Percentiles rank a stretch among this genome's conserved stretches.
Conservation (phyloP, 176 grass and related monocot species). For the Oryza meridionalis region DNA sequence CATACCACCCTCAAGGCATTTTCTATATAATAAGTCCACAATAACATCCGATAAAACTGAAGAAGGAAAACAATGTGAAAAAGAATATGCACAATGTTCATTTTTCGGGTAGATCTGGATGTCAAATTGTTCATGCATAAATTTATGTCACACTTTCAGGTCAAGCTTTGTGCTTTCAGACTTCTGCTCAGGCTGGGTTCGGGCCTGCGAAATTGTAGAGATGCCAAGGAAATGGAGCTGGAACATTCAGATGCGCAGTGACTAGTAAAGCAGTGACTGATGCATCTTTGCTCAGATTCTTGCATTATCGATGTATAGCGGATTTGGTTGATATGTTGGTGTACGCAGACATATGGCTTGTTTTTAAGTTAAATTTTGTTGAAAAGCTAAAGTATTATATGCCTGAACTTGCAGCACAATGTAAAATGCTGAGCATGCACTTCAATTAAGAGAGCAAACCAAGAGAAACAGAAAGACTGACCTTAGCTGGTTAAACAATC, state of each 20-base stretch:
- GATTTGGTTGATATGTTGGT: background rate
- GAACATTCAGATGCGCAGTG: background rate
- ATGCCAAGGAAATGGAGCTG: background rate
- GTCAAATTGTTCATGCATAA: background rate
- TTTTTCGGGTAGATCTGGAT: background rate
- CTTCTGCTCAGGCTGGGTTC: background rate
- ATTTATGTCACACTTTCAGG: background rate
- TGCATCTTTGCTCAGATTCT: background rate
- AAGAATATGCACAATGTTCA: background rate
- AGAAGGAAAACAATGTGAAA: constrained; percentile 4
- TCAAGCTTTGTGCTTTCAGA: background rate
- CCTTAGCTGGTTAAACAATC: constrained; percentile 92
- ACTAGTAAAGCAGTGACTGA: background rate
- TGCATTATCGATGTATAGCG: background rate
- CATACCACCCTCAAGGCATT: background rate
- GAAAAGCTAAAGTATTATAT: background rate
- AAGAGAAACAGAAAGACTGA: constrained; percentile 40
- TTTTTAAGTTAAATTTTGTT: constrained; percentile 5
- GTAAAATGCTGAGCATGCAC: background rate
- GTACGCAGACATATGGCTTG: background rate
- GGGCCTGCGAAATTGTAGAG: background rate
- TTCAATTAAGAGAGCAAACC: constrained; percentile 13
- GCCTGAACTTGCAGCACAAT: background rate
- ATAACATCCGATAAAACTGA: constrained; percentile 16
- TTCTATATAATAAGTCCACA: constrained; percentile 2